Evolutionary conservation across 192 early-diverging fungal species (phyloP), one percentile per base, ranked within the genome.

Genomic region (Rhizophagus sp.): DNA sequence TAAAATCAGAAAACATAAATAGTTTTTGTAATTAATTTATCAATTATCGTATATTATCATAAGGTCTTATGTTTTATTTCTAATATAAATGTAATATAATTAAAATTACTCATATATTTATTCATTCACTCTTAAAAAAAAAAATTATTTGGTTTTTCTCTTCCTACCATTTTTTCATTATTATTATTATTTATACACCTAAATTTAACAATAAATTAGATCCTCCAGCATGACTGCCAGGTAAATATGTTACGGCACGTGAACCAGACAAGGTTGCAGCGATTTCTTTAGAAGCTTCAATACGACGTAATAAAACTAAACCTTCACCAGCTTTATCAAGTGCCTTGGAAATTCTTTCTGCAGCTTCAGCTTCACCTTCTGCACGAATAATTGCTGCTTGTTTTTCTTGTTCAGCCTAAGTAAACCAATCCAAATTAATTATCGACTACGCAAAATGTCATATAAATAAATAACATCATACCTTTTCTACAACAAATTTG

Each of bases 261-360:
- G 96, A 87, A 39, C 88, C 87, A 36, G 94, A 87, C 76, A 99
- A 88, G 17, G 95, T 97, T 52, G 87, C 86, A 49, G 98, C 97
- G 82, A 99, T 99, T 67, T 98, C 97, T 88, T 95, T 96, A 73
- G 94, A 93, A 36, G 98, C 96, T 83, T 99, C 98, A 80, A 99
- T 98, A 79, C 97, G 92, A 83, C 98, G 93, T 83, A 99, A 92
- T 87, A 97, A 94, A 81, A 99, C 91, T 44, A 97, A 88, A 57
- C 96, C 98, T 80, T 90, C 91, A 39, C 98, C 98, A 73, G 93
- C 93, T 91, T 98, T 97, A 77, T 93, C 88, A 81, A 97, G 87
- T 25, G 98, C 92, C 41, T 89, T 87, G n/a, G 94, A 95, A 82
- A 99, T 95, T 79, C 95, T 83, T 64, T 97, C 93, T 27, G 98